These are phyloP conservation scores for Calonectria pteridis DNA, from an alignment of 2,329 filamentous ascomycete species.

Conservation along the genomic window DNA sequence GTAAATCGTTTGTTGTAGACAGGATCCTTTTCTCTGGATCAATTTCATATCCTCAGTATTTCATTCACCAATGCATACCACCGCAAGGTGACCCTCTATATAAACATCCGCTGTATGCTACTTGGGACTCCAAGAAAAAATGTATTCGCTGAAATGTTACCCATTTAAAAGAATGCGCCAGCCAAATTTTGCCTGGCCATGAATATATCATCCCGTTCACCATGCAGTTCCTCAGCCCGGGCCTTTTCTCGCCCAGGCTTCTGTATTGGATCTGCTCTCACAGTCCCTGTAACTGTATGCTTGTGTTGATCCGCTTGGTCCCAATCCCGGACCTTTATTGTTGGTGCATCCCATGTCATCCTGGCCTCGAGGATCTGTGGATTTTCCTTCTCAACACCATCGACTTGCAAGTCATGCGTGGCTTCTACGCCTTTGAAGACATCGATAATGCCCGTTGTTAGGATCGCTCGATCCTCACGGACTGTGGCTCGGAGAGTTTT, in stretches of 20 bases:
- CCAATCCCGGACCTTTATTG: background rate
- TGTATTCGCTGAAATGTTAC: background rate
- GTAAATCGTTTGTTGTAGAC: conserved; percentile 2
- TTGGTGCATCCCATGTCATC: conserved; percentile 26
- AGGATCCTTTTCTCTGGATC: background rate
- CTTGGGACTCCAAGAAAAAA: background rate
- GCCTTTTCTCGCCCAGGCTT: conserved; percentile 23
- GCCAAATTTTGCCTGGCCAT: conserved; percentile 34
- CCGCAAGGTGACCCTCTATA: conserved; percentile 5
- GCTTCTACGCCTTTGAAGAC: conserved; percentile 37
- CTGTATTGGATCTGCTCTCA: conserved; percentile 11
- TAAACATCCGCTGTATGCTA: background rate
- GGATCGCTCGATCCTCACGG: conserved; percentile 32
- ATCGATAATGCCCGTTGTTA: conserved; percentile 34
- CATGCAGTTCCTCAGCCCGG: conserved; percentile 18
- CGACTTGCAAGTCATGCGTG: conserved; percentile 29
- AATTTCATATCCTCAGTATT: background rate
- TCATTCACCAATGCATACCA: background rate
- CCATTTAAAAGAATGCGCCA: conserved; percentile 36
- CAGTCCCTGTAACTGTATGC: background rate
- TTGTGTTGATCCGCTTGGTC: background rate
- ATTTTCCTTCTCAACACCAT: conserved; percentile 21
- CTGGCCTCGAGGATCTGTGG: conserved; percentile 25
- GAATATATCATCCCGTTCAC: conserved; percentile 31
- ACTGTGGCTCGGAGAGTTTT: conserved; percentile 37